phyloP scores from a whole-genome alignment of 352 stramenopile species.

The Chrysophaeum taylorii region DNA sequence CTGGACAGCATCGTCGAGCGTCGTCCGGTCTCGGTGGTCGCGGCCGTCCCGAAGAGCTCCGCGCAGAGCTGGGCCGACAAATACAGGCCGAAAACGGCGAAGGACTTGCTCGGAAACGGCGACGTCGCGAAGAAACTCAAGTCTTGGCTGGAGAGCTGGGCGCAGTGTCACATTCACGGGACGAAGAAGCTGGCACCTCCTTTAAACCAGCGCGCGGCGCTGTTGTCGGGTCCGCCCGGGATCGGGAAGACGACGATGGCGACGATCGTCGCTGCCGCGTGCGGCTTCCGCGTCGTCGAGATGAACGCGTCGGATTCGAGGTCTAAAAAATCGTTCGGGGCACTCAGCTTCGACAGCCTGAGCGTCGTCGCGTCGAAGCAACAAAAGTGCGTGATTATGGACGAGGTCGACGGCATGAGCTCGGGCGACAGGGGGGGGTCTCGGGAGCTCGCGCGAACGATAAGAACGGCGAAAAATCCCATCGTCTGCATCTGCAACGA shows the following conservation, averaged over 20 bases:
- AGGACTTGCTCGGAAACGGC: slow-evolving; percentile 83
- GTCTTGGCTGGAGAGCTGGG: slow-evolving; percentile 52
- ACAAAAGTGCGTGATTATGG: slow-evolving; percentile 79
- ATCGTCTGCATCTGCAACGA: slow-evolving; percentile 99
- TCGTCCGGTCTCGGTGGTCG: neutral
- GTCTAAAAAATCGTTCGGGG: slow-evolving; percentile 87
- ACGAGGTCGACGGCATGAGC: slow-evolving; percentile 97
- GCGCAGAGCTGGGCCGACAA: slow-evolving; percentile 80
- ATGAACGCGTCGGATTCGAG: slow-evolving; percentile 95
- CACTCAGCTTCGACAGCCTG: neutral
- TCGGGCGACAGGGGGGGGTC: slow-evolving; percentile 89
- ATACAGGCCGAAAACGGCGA: slow-evolving; percentile 69
- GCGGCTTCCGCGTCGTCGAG: slow-evolving; percentile 75
- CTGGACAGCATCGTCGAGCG: neutral
- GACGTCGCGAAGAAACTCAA: slow-evolving; percentile 71
- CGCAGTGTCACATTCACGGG: slow-evolving; percentile 56
- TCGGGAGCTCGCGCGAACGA: slow-evolving; percentile 94
- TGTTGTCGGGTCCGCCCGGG: slow-evolving; percentile 88
- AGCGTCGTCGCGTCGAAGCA: slow-evolving; percentile 39
- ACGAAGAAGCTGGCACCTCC: slow-evolving; percentile 54
- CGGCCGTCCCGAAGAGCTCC: neutral
- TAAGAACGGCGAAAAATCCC: slow-evolving; percentile 94
- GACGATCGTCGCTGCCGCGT: slow-evolving; percentile 72
- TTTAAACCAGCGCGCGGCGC: slow-evolving; percentile 66
- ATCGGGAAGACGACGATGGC: slow-evolving; percentile 91